A percentile compares a stretch with the other conserved stretches of the same genome.
phyloP scores from a whole-genome alignment of 169 alveolate species.

The Plasmodium falciparum region DNA sequence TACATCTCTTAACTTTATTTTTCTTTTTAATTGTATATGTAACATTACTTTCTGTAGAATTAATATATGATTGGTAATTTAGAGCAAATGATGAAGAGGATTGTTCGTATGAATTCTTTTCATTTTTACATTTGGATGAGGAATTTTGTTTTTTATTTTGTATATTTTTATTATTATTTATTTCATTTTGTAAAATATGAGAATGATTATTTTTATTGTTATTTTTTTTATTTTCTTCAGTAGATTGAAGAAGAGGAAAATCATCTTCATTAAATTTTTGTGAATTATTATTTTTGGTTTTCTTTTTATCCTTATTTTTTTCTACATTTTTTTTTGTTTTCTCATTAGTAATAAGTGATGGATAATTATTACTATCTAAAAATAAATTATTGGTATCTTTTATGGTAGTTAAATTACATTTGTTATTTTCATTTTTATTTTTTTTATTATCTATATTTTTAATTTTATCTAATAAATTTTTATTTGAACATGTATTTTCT shows the following conservation, averaged over 20 bases:
- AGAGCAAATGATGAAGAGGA: not conserved
- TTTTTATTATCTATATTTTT: not conserved
- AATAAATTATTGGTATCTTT: not conserved
- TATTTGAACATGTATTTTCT: not conserved
- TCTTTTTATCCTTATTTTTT: slow-evolving; percentile 4
- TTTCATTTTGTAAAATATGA: not conserved
- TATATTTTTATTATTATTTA: slow-evolving; percentile 1
- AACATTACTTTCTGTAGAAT: slow-evolving; percentile 49
- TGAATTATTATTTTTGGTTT: not conserved
- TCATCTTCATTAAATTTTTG: slow-evolving; percentile 31
- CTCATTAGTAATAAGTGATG: not conserved
- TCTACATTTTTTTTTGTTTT: slow-evolving; percentile 10
- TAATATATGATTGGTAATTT: slow-evolving; percentile 17
- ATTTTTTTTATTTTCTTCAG: slow-evolving; percentile 14
- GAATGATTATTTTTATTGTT: slow-evolving; percentile 9
- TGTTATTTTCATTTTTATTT: slow-evolving; percentile 19
- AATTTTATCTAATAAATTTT: not conserved
- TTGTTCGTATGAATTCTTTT: not conserved
- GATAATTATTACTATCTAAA: slow-evolving; percentile 20
- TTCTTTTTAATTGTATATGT: slow-evolving; percentile 53
- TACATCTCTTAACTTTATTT: slow-evolving; percentile 50
- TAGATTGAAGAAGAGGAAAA: slow-evolving; percentile 17
- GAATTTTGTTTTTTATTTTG: not conserved
- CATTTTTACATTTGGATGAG: too few relatives aligned
- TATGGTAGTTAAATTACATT: not conserved